phyloP scores from a whole-genome alignment of 2,329 filamentous ascomycete genomes.

The Calonectria fujianensis region DNA sequence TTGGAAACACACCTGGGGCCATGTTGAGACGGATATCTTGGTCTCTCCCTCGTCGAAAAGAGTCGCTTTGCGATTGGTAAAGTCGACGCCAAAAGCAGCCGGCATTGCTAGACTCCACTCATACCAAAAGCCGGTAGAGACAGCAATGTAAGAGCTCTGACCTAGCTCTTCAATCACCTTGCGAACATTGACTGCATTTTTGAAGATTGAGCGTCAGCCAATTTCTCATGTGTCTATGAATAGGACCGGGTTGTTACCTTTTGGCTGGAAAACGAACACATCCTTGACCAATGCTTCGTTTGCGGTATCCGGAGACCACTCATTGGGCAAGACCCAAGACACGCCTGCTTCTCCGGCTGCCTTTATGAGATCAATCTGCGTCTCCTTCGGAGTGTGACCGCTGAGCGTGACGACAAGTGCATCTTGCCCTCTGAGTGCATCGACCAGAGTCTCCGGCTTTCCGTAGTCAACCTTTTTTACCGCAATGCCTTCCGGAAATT shows the following conservation, averaged over 20 bases:
- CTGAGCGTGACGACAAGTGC: constrained; percentile 73
- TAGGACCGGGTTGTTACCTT: not conserved
- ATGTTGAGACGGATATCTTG: constrained; percentile 75
- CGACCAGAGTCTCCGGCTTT: constrained; percentile 64
- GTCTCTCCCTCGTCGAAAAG: constrained; percentile 76
- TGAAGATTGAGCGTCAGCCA: not conserved
- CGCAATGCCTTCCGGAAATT: constrained; percentile 66
- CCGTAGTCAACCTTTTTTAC: constrained; percentile 66
- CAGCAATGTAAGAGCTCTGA: constrained; percentile 65
- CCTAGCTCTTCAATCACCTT: constrained; percentile 63
- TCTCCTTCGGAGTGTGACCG: constrained; percentile 63
- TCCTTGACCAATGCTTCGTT: constrained; percentile 61
- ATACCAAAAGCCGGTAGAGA: constrained; percentile 75
- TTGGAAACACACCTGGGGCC: constrained; percentile 66
- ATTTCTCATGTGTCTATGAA: not conserved
- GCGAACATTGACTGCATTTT: constrained; percentile 45
- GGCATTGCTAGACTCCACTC: constrained; percentile 68
- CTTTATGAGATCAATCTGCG: constrained; percentile 68
- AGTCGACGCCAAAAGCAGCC: constrained; percentile 69
- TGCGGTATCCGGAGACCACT: constrained; percentile 58
- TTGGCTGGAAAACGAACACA: constrained; percentile 16
- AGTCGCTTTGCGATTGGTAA: constrained; percentile 63
- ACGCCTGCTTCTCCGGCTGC: constrained; percentile 74
- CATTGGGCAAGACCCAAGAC: constrained; percentile 70
- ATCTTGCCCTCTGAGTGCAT: constrained; percentile 72